phyloP scores from a whole-genome alignment of 169 alveolate species.

The Neospora caninum region DNA sequence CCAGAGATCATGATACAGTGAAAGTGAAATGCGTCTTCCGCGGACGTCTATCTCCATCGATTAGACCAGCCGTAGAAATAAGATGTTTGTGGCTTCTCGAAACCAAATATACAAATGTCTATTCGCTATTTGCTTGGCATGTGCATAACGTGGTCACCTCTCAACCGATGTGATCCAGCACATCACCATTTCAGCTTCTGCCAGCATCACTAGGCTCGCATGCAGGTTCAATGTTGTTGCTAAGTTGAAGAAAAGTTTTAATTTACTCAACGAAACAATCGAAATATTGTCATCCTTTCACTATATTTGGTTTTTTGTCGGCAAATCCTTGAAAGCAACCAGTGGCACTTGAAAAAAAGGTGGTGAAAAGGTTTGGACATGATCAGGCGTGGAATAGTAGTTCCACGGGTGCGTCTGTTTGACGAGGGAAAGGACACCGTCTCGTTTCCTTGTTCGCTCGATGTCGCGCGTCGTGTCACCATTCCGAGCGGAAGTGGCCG shows the following conservation, averaged over 20 bases:
- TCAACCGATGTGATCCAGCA: background rate
- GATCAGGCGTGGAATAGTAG: too few species aligned
- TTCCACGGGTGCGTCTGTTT: too few species aligned
- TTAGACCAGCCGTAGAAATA: too few species aligned
- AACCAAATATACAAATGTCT: too few species aligned
- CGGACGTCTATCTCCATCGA: too few species aligned
- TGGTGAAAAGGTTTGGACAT: too few species aligned
- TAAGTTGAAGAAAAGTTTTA: background rate
- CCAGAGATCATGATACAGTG: too few species aligned
- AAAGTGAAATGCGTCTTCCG: too few species aligned
- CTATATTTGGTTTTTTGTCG: background rate
- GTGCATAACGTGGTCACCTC: background rate
- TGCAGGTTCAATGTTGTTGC: background rate
- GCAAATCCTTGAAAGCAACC: background rate
- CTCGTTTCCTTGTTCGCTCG: background rate
- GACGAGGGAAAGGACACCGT: background rate
- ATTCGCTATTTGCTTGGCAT: too few species aligned
- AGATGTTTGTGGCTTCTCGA: too few species aligned
- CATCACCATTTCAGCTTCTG: background rate
- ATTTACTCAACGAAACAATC: background rate
- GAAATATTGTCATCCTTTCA: background rate
- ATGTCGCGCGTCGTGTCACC: background rate
- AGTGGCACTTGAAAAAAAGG: background rate
- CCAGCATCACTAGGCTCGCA: background rate
- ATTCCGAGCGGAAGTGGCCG: background rate